Conservation (phyloP, 2,329 filamentous ascomycete species). For the Xylaria sp. region DNA sequence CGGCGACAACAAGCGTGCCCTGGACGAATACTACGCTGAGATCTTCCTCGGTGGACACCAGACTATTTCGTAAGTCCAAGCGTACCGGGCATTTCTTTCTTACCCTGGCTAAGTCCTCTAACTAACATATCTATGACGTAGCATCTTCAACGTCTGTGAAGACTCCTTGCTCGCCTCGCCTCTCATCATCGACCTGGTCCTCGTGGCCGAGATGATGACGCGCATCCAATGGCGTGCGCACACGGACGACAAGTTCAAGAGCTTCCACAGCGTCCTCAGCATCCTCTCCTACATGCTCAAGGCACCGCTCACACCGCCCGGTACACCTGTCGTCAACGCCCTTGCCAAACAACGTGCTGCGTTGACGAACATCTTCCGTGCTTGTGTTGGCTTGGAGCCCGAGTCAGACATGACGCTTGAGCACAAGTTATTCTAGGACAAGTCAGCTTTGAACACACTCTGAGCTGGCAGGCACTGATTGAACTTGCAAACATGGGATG, state of each 20-base stretch:
- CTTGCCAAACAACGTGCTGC: slow-evolving; percentile 95
- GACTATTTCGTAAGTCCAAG: slow-evolving; percentile 77
- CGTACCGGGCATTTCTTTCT: not conserved
- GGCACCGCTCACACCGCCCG: slow-evolving; percentile 92
- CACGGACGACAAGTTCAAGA: slow-evolving; percentile 76
- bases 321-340: slow-evolving; percentile 94
- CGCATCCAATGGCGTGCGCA: slow-evolving; percentile 89
- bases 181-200: slow-evolving; percentile 94
- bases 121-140: slow-evolving; percentile 49
- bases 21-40: slow-evolving; percentile 99
- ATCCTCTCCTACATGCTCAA: slow-evolving; percentile 99
- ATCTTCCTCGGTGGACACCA: slow-evolving; percentile 99
- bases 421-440: slow-evolving; percentile 87
- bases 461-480: not conserved
- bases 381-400: slow-evolving; percentile 94
- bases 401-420: slow-evolving; percentile 99
- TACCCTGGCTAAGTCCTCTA: not conserved
- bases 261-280: slow-evolving; percentile 96
- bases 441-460: no score
- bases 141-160: slow-evolving; percentile 98
- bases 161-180: slow-evolving; percentile 96
- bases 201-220: slow-evolving; percentile 97
- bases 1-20: slow-evolving; percentile 97
- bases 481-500: not conserved
- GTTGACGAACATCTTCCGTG: slow-evolving; percentile 97